These are phyloP conservation scores for Clonostachys rosea DNA, from an alignment of 2,329 filamentous ascomycete genomes.

Conservation along the genomic window DNA sequence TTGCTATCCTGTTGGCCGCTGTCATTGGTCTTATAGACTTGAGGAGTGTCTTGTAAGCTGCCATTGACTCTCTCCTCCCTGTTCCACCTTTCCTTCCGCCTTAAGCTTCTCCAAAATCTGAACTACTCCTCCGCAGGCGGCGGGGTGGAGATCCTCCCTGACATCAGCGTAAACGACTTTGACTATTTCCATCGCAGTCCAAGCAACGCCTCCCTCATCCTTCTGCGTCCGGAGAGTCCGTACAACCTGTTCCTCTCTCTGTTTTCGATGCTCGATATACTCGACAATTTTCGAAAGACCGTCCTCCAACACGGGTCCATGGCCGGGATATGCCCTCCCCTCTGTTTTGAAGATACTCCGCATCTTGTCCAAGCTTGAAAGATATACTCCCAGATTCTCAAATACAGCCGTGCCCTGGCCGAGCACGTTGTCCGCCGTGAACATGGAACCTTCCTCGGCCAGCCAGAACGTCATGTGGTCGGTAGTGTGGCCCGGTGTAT, in stretches of 20 bases:
- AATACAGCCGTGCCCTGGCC: constrained; percentile 86
- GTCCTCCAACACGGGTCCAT: constrained; percentile 74
- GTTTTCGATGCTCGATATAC: constrained; percentile 77
- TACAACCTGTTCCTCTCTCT: constrained; percentile 76
- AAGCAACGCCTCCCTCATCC: constrained; percentile 26
- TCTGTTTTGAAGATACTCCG: constrained; percentile 43
- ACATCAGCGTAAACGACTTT: constrained; percentile 81
- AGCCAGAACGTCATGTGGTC: constrained; percentile 81
- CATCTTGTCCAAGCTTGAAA: constrained; percentile 68
- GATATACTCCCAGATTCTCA: constrained; percentile 67
- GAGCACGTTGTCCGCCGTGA: constrained; percentile 85
- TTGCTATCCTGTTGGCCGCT: too few species aligned
- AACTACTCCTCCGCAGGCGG: constrained; percentile 71
- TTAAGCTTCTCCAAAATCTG: constrained; percentile 79
- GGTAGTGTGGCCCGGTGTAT: constrained; percentile 64
- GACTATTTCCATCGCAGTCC: constrained; percentile 79
- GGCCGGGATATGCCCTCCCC: constrained; percentile 79
- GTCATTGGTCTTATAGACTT: too few species aligned
- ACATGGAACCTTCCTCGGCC: constrained; percentile 76
- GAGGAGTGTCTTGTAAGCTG: not conserved
- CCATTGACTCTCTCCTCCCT: constrained; percentile 23
- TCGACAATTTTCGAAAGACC: constrained; percentile 69
- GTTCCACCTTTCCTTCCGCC: constrained; percentile 62
- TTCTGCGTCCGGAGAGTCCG: constrained; percentile 49
- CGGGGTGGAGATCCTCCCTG: constrained; percentile 66